Evolutionary conservation across 371 early-diverging fungal species (phyloP), one percentile per base, ranked within the genome.

Genomic region (Mortierella sp.): DNA sequence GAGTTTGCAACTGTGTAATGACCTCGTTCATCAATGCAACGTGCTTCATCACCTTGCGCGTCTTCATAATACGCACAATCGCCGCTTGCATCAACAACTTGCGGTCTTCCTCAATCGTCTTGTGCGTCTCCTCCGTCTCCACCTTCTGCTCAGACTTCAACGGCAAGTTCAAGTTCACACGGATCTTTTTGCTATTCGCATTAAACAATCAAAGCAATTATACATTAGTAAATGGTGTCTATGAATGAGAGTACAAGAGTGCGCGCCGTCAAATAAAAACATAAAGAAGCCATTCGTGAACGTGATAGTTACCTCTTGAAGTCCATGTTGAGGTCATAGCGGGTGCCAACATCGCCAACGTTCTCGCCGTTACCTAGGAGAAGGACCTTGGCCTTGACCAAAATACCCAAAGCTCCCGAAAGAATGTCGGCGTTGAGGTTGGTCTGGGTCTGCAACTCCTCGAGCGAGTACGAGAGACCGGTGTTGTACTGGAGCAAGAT

Each of bases 41-140:
- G 85, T 98, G 96, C 79, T 95, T 94, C 91, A 98, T 89, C 61
- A 91, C 91, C 87, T 97, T 97, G 53, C 98, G 94, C 7, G 98
- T 96, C 91, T 99, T 99, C 99, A 96, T 96, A 73, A 97, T 93
- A 22, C 97, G 94, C 48, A 99, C 99, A 89, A 99, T 97, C 6
- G 99, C 98, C 13, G 98, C 98, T 89, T 98, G 97, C 87, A 98
- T 97, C 64, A 95, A 81, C 73, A 93, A 86, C 88, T 94, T 95
- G 64, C 98, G 94, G 79, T 97, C 97, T 73, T 95, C 94, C 73
- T 94, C 95, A 50, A 98, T 93, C 0, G 93, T 92, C 86, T 93
- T 93, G 87, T 96, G 95, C 22, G 97, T 96, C 39, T 97, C 97
- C 39, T 95, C 95, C 4, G 92, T 85, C 71, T 98, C 98, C 16